Evolutionary conservation across 169 alveolate species (phyloP).

Genomic region (Toxoplasma gondii): DNA sequence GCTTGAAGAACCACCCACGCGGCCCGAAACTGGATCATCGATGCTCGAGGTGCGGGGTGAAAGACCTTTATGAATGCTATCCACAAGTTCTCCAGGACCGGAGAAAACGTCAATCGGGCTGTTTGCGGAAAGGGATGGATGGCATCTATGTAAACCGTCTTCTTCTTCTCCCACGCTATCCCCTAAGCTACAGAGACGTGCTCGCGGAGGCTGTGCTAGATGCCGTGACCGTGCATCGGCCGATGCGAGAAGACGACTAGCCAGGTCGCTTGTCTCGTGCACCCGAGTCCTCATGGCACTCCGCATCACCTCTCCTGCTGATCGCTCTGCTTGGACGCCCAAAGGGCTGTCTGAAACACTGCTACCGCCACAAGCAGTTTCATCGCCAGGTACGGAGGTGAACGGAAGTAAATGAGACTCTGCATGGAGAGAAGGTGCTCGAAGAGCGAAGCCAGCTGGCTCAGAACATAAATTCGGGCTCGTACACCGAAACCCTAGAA

Average conservation of each 20-base stretch:
- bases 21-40: neutral
- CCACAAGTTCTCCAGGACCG: neutral
- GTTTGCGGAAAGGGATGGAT: neutral
- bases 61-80: neutral
- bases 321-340: neutral
- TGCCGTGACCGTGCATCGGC: neutral
- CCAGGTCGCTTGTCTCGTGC: neutral
- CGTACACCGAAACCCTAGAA: neutral
- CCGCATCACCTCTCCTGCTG: neutral
- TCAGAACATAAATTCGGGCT: neutral
- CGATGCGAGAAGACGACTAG: neutral
- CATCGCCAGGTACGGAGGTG: neutral
- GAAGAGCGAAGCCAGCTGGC: neutral
- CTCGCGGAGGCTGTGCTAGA: neutral
- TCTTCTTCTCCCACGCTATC: neutral
- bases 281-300: neutral
- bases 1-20: neutral
- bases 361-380: neutral
- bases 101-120: neutral
- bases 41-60: neutral
- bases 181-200: neutral
- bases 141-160: neutral
- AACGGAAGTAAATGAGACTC: neutral
- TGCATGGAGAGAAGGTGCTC: neutral
- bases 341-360: neutral